phyloP scores from a whole-genome alignment of 2,329 filamentous ascomycete genomes.

The Aspergillus sp. region DNA sequence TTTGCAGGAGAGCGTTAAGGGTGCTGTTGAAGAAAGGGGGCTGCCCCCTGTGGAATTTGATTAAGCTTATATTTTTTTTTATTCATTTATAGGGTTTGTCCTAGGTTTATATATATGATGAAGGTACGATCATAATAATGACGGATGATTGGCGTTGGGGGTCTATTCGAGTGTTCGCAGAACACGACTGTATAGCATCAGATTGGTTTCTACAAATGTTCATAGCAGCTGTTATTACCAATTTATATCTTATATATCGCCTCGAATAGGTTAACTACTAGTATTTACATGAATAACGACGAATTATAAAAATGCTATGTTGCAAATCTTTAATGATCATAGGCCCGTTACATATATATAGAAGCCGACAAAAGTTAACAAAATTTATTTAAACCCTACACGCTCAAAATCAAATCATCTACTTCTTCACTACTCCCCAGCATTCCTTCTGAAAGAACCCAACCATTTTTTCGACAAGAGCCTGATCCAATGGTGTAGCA shows the following conservation, averaged over 20 bases:
- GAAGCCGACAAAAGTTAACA: no score
- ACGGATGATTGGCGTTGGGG: no score
- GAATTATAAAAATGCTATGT: neutral
- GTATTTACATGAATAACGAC: no score
- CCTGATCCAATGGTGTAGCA: conserved; percentile 7
- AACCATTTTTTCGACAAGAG: conserved; percentile 34
- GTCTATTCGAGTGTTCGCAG: no score
- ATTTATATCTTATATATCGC: no score
- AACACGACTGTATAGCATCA: neutral
- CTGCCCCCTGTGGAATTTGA: conserved; percentile 43
- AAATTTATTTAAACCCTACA: no score
- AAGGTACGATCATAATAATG: neutral
- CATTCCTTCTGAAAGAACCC: conserved; percentile 24
- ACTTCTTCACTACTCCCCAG: conserved; percentile 1
- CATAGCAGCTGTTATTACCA: no score
- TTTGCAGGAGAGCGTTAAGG: conserved; percentile 39
- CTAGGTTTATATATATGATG: neutral
- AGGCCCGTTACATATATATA: no score
- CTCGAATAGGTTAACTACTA: no score
- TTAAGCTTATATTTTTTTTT: conserved; percentile 9
- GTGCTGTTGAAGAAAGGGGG: conserved; percentile 40
- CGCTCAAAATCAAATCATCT: neutral
- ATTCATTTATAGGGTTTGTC: conserved; percentile 5
- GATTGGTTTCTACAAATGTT: neutral
- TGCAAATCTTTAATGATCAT: neutral